Evolutionary conservation across 305 asterid genomes (phyloP), one percentile per base, ranked within the genome.

Genomic region (Solanum aculeatissimum): DNA sequence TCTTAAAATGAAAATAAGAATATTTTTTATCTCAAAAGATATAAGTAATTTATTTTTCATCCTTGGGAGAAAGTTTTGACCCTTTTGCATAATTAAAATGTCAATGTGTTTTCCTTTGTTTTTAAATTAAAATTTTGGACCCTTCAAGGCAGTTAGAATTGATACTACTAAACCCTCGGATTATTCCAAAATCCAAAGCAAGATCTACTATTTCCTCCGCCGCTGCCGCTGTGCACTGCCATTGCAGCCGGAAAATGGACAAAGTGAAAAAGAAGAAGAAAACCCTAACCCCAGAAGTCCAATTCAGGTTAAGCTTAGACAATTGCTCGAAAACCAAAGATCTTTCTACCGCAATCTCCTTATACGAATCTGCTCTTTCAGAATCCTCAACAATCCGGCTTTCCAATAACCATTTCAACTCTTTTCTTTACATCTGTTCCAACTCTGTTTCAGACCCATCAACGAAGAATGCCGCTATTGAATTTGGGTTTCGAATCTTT

Each of bases 391-490:
- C 83, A 16, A 58, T 90, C 75, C 87, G 72, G 60, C 90, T 94
- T 42, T 82, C 91, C 65, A 92, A 89, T 83, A 90, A 85, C 88
- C 94, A 94, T 89, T 94, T 93, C 89, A 96, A 92, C 74, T 91
- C 98, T 65, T 88, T 96, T 89, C 97, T 96, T 51, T 93, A 96
- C 82, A 89, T 96, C 63, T 95, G 98, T 89, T 93, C 97, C 88
- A 90, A 91, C 86, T 82, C 97, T 12, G 84, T 93, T 5, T 51
- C 91, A 15, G 83, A 83, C 62, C 89, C 91, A 49, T 91, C 84
- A 65, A 85, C 89, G 38, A 90, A 90, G 63, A 19, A 85, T 27
- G 32, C 89, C 45, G 98, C 99, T 2, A 90, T 96, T 47, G 90
- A 90, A 49, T 95, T 95, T 84, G 99, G 98, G 1, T 92, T 95